These are phyloP conservation scores for Botryotinia convoluta DNA, from an alignment of 2,329 filamentous ascomycete species.

Conservation along the genomic window DNA sequence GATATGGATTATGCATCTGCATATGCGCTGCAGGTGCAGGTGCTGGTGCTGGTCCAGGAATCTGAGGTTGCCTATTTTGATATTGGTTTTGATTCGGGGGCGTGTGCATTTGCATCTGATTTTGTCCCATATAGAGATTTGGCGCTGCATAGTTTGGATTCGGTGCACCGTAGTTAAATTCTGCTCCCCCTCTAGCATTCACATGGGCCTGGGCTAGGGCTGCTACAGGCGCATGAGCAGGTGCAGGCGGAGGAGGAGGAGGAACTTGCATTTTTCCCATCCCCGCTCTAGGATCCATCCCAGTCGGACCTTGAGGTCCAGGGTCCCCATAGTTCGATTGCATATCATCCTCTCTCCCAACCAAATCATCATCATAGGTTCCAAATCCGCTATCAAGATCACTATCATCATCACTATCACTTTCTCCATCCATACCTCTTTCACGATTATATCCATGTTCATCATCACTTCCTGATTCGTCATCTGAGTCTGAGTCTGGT, in stretches of 20 bases:
- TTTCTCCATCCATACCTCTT: background rate
- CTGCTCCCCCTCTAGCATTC: background rate
- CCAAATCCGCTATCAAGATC: conserved; percentile 13
- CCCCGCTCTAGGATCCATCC: background rate
- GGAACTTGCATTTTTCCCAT: background rate
- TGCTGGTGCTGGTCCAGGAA: background rate
- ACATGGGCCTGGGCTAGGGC: background rate
- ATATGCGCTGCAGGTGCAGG: too few relatives aligned
- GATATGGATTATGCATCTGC: background rate
- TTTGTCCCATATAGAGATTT: background rate
- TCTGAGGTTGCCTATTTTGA: background rate
- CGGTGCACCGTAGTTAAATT: background rate
- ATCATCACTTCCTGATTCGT: background rate
- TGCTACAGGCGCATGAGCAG: background rate
- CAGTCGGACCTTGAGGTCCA: background rate
- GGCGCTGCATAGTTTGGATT: background rate
- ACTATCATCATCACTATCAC: conserved; percentile 8
- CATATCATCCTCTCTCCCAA: background rate
- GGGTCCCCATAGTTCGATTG: background rate
- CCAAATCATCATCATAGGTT: conserved; percentile 5
- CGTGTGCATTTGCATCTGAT: background rate
- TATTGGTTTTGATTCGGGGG: background rate
- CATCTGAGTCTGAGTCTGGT: background rate
- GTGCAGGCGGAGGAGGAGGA: background rate
- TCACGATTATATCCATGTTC: background rate